Conservation (phyloP, 2,329 filamentous ascomycete species). For the Endocalyx cinctus region DNA sequence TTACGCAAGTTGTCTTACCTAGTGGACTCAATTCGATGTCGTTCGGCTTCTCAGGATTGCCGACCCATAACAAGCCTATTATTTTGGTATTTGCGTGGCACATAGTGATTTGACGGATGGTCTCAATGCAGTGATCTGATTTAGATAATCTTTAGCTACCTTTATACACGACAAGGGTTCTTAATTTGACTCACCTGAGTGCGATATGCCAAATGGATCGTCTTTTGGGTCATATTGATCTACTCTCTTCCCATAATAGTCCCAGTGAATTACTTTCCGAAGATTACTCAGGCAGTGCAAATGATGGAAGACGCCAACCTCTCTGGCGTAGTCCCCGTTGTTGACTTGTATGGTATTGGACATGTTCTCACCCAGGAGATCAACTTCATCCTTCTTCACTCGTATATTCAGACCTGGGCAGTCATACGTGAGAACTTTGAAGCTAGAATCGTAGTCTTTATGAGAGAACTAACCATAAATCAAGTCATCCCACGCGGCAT, state of each 20-base stretch:
- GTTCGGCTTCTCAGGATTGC: neutral
- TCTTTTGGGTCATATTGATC: slow-evolving; percentile 2
- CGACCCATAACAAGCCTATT: slow-evolving; percentile 1
- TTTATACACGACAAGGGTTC: neutral
- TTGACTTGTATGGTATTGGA: slow-evolving; percentile 15
- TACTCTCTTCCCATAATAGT: slow-evolving; percentile 10
- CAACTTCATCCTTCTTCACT: slow-evolving; percentile 7
- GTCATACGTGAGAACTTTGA: no score
- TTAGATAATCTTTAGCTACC: neutral
- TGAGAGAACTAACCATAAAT: neutral
- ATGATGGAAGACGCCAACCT: slow-evolving; percentile 13
- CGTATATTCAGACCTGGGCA: slow-evolving; percentile 11
- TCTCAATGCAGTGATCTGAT: slow-evolving; percentile 14
- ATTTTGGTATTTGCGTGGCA: slow-evolving; percentile 11
- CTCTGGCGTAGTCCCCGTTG: slow-evolving; percentile 11
- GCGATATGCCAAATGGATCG: slow-evolving; percentile 6
- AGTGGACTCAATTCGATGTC: slow-evolving; percentile 7
- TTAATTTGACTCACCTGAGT: slow-evolving; percentile 7
- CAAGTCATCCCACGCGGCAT: neutral
- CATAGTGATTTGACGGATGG: slow-evolving; percentile 13
- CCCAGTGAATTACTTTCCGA: slow-evolving; percentile 10
- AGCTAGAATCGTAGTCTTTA: no score
- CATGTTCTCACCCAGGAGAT: slow-evolving; percentile 5
- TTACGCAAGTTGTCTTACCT: slow-evolving; percentile 7
- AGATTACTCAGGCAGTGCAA: slow-evolving; percentile 13